Evolutionary conservation across 139 green algal genomes (phyloP).

Genomic region (Coelastrella sp.): DNA sequence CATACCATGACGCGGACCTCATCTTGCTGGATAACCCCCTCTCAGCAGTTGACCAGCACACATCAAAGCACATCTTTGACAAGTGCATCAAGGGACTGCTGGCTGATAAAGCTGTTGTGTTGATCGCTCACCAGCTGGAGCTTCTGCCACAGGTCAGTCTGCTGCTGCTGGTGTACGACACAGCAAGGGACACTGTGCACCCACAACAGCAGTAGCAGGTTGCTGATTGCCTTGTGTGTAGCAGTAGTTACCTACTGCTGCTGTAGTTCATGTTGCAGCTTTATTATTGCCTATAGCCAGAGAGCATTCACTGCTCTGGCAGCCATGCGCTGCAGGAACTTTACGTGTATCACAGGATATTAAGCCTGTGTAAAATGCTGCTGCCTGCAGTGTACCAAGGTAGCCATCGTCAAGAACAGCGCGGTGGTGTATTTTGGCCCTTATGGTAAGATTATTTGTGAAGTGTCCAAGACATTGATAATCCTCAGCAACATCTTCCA

Average conservation of each 20-base stretch:
- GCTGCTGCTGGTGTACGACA: not conserved
- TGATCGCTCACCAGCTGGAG: constrained; percentile 75
- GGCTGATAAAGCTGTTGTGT: constrained; percentile 65
- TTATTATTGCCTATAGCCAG: too few relatives aligned
- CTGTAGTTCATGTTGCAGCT: not conserved
- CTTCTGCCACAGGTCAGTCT: constrained; percentile 64
- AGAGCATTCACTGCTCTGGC: too few relatives aligned
- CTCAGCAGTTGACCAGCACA: constrained; percentile 72
- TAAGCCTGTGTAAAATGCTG: not conserved
- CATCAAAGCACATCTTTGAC: constrained; percentile 71
- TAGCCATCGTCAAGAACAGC: constrained; percentile 56
- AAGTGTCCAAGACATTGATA: too few relatives aligned
- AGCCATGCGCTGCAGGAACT: too few relatives aligned
- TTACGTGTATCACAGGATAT: too few relatives aligned
- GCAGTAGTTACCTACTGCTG: not conserved
- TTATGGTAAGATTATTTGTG: not conserved
- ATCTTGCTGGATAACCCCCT: constrained; percentile 76
- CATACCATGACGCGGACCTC: constrained; percentile 65
- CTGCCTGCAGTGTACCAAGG: constrained; percentile 50
- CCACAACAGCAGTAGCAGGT: too few relatives aligned
- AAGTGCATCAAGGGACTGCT: constrained; percentile 68
- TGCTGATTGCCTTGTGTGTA: too few relatives aligned
- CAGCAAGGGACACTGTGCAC: too few relatives aligned
- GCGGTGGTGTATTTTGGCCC: constrained; percentile 54
- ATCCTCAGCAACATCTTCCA: too few relatives aligned